phyloP scores from a whole-genome alignment of 164 flowering plant species.

The Sedum album region DNA sequence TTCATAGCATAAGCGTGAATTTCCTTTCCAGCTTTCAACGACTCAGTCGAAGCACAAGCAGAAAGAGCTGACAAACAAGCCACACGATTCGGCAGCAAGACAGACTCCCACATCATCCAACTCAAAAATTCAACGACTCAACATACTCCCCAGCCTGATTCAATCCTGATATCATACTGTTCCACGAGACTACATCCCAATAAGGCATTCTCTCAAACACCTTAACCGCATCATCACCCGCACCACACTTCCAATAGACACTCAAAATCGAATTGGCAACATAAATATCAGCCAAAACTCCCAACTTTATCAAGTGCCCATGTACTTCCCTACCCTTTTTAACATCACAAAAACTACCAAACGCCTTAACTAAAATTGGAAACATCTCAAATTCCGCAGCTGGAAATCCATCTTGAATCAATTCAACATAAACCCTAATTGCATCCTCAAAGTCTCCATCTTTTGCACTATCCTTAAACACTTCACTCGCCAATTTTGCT shows the following conservation, averaged over 20 bases:
- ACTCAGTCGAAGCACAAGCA: conserved; percentile 21
- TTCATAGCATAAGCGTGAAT: conserved; percentile 28
- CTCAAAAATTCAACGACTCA: conserved; percentile 21
- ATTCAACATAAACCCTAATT: conserved; percentile 19
- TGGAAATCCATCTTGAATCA: conserved; percentile 22
- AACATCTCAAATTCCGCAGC: conserved; percentile 20
- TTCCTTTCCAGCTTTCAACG: conserved; percentile 26
- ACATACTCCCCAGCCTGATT: conserved; percentile 15
- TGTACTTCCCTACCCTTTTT: conserved; percentile 24
- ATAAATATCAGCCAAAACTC: conserved; percentile 22
- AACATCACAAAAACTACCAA: conserved; percentile 32
- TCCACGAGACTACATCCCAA: conserved; percentile 37
- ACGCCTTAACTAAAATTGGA: conserved; percentile 57
- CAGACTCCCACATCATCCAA: conserved; percentile 32
- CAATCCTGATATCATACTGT: conserved; percentile 33
- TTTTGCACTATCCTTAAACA: conserved; percentile 18
- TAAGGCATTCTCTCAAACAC: conserved; percentile 33
- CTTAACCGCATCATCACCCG: conserved; percentile 17
- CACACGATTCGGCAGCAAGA: conserved; percentile 20
- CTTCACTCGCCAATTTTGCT: conserved; percentile 2
- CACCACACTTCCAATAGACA: conserved; percentile 32
- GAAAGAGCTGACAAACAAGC: conserved; percentile 31
- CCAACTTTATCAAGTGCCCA: conserved; percentile 35
- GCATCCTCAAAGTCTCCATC: conserved; percentile 27
- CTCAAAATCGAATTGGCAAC: conserved; percentile 27